These are phyloP conservation scores for Sungouiella blattae DNA, from an alignment of 805 yeast genomes.

Conservation along the genomic window DNA sequence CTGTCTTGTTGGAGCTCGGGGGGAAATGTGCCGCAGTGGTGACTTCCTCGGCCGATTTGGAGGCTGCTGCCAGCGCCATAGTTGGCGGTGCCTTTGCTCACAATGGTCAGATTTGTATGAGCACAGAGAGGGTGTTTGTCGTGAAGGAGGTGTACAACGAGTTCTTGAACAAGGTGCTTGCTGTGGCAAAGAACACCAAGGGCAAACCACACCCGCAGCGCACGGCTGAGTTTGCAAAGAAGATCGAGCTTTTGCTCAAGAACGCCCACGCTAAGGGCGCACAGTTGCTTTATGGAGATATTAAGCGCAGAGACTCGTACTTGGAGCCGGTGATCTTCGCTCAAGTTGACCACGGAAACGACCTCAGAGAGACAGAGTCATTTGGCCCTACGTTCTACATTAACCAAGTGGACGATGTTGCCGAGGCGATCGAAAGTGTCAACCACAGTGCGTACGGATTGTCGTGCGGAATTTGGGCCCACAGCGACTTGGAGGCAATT, in stretches of 20 bases:
- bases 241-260: background rate
- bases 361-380: background rate
- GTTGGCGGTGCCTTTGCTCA: background rate
- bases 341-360: background rate
- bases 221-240: background rate
- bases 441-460: background rate
- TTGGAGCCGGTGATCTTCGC: conserved; percentile 1
- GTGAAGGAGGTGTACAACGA: background rate
- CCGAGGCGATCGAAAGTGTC: background rate
- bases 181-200: background rate
- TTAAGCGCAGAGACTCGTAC: too few relatives aligned
- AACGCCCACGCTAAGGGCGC: background rate
- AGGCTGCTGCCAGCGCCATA: background rate
- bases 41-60: background rate
- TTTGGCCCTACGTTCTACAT: background rate
- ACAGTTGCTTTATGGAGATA: too few relatives aligned
- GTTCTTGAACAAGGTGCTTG: background rate
- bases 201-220: background rate
- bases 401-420: background rate
- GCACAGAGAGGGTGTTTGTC: conserved; percentile 1
- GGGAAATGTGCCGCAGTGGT: background rate
- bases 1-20: background rate
- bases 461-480: conserved; percentile 1
- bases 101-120: conserved; percentile 1
- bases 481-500: conserved; percentile 1